A percentile compares a stretch with the other conserved stretches of the same genome.
Conservation (phyloP, 352 stramenopile genomes). For the Phytopythium ostracodes region DNA sequence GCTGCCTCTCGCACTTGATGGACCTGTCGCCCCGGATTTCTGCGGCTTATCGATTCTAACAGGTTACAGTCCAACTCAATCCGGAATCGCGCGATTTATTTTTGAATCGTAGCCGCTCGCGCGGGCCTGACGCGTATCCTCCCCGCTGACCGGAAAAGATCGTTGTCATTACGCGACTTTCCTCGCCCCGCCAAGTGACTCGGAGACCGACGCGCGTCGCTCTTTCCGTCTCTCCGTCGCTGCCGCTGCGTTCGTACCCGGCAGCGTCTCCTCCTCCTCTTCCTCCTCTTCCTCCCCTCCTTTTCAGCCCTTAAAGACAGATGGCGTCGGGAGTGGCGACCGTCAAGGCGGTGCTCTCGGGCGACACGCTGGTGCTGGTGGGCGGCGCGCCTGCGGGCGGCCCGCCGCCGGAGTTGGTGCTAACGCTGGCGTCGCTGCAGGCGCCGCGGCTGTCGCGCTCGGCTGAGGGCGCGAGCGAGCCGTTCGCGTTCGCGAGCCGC, state of each 20-base stretch:
- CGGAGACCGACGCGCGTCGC: not conserved
- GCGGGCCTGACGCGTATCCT: not conserved
- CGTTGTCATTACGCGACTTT: not conserved
- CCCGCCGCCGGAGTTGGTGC: slow-evolving; percentile 93
- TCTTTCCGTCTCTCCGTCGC: not conserved
- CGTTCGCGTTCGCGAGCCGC: slow-evolving; percentile 93
- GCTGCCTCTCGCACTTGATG: not conserved
- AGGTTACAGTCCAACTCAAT: not conserved
- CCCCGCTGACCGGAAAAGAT: not conserved
- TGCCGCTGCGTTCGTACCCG: not conserved
- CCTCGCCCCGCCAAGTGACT: not conserved
- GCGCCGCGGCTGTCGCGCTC: slow-evolving; percentile 89
- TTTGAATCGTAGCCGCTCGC: not conserved
- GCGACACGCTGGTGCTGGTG: slow-evolving; percentile 97
- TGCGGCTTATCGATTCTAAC: not conserved
- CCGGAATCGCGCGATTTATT: not conserved
- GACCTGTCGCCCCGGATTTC: not conserved
- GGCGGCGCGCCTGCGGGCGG: slow-evolving; percentile 79
- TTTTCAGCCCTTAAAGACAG: not conserved
- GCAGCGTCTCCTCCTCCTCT: not conserved
- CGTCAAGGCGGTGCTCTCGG: slow-evolving; percentile 97
- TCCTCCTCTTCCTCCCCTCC: slow-evolving; percentile 6
- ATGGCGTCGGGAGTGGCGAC: slow-evolving; percentile 88
- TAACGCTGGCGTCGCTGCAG: slow-evolving; percentile 95
- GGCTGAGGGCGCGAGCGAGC: slow-evolving; percentile 71